Evolutionary conservation across 2,329 filamentous ascomycete species (phyloP).

Genomic region (Aspergillus ochraceus): DNA sequence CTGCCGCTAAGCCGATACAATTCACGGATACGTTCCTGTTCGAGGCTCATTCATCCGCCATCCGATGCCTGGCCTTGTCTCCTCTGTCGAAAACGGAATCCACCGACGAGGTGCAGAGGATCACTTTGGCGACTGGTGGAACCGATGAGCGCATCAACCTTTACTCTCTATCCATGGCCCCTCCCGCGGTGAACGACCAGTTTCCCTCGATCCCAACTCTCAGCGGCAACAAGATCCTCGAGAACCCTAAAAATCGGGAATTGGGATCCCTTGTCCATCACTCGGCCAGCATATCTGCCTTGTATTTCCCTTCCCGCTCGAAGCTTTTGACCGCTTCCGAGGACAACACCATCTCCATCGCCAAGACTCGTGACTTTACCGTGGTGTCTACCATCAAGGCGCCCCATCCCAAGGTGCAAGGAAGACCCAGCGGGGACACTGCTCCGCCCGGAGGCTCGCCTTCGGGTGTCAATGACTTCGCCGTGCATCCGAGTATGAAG

Average conservation of each 20-base stretch:
- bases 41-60: slow-evolving; percentile 85
- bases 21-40: slow-evolving; percentile 96
- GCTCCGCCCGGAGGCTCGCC: slow-evolving; percentile 77
- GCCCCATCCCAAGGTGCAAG: slow-evolving; percentile 75
- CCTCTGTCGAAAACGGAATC: slow-evolving; percentile 61
- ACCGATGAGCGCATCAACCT: slow-evolving; percentile 95
- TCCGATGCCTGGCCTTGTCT: slow-evolving; percentile 85
- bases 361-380: slow-evolving; percentile 84
- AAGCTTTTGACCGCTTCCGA: slow-evolving; percentile 88
- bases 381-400: slow-evolving; percentile 85
- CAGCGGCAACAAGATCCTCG: slow-evolving; percentile 70
- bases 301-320: slow-evolving; percentile 79
- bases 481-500: slow-evolving; percentile 94
- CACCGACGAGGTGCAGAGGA: slow-evolving; percentile 66
- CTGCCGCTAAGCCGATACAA: slow-evolving; percentile 47
- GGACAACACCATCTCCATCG: slow-evolving; percentile 88
- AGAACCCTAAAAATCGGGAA: slow-evolving; percentile 85
- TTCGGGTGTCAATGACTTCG: slow-evolving; percentile 90
- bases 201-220: slow-evolving; percentile 65
- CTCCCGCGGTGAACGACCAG: slow-evolving; percentile 56
- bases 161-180: slow-evolving; percentile 78
- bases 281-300: slow-evolving; percentile 72
- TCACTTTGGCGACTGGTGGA: slow-evolving; percentile 85
- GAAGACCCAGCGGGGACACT: slow-evolving; percentile 86
- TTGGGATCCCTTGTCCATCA: slow-evolving; percentile 87